Percentiles rank a stretch among this genome's conserved stretches.
Conservation (phyloP, 2,329 filamentous ascomycete genomes). For the Ustulina deusta region DNA sequence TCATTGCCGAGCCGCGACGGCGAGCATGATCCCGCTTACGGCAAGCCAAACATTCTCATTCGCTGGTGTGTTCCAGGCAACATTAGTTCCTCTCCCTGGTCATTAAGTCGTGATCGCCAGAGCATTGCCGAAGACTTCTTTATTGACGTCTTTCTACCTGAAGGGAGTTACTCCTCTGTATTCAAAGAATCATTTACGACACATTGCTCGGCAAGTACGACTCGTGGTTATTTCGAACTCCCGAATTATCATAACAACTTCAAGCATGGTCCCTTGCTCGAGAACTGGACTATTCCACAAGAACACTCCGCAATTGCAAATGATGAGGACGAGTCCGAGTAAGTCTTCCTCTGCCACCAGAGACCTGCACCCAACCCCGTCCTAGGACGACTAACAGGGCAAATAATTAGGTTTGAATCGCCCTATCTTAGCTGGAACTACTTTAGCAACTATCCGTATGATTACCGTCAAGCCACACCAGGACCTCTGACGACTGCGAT, state of each 20-base stretch:
- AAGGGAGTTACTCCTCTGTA: too few relatives aligned
- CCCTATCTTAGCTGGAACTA: neutral
- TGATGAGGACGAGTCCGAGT: neutral
- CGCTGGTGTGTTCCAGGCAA: constrained; percentile 14
- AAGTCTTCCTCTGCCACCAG: neutral
- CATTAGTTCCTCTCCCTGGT: neutral
- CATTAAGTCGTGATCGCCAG: neutral
- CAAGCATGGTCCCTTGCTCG: constrained; percentile 1
- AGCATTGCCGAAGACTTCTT: constrained; percentile 7
- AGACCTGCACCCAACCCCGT: neutral
- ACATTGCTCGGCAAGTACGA: constrained; percentile 8
- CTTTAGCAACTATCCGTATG: neutral
- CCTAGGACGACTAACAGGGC: neutral
- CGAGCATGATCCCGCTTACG: neutral
- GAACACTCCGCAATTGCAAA: neutral
- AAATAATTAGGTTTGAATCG: neutral
- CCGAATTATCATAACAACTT: constrained; percentile 14
- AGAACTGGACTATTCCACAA: neutral
- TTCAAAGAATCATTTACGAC: neutral
- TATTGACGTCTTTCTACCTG: neutral
- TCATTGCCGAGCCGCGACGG: neutral
- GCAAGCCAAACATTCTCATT: neutral
- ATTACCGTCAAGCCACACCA: neutral
- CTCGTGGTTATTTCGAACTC: constrained; percentile 12
- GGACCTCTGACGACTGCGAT: constrained; percentile 4